Base-by-base conservation (phyloP, 352 stramenopile species). In the Plasmopara viticola region DNA sequence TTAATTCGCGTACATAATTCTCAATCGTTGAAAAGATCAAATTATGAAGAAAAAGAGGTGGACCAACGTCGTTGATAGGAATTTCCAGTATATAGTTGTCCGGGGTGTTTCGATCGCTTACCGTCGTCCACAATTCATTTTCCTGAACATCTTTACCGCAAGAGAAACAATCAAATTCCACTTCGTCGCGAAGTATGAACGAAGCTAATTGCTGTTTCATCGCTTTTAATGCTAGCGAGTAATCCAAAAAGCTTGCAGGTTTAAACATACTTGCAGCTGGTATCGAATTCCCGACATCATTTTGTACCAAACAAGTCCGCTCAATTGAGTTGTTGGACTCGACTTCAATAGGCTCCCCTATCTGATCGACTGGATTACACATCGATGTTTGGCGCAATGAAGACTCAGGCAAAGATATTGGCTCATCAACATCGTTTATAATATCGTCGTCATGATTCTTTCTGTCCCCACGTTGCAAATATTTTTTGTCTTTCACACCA, bases 81-180 rank as follows among this genome's bases (percentile, higher is more conserved):
- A 89, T 49, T 13, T 94, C 80, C 0, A 90, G 38, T 7, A 90
- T 37, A 40, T 86, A 89, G 28, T 74, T 71, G 35, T 70, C 54
- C 2, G 58, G 51, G 39, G 58, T 58, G 9, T 39, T 56, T 31
- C 51, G 56, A 9, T 75, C 70, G 28, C 67, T 73, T 4, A 58
- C 29, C 44, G 48, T 38, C 2, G 38, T 17, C 48, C 20, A 45
- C 13, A 59, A 1, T 40, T n/a, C 38, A 17, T 50, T 56, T 12
- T 12, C 46, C 9, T 29, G 50, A 4, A 31, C 35, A 10, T 53
- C 40, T n/a, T 40, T 56, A 20, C 6, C 46, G n/a, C 42, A 41
- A 6, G 18, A 14, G 18, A 6, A 17, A 12, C 13, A 18, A 13
- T 37, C 34, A 17, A 39, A 30, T 31, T 51, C 29, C 12, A 31